phyloP scores from a whole-genome alignment of 2,329 filamentous ascomycete genomes.

The Trichoderma gracile region DNA sequence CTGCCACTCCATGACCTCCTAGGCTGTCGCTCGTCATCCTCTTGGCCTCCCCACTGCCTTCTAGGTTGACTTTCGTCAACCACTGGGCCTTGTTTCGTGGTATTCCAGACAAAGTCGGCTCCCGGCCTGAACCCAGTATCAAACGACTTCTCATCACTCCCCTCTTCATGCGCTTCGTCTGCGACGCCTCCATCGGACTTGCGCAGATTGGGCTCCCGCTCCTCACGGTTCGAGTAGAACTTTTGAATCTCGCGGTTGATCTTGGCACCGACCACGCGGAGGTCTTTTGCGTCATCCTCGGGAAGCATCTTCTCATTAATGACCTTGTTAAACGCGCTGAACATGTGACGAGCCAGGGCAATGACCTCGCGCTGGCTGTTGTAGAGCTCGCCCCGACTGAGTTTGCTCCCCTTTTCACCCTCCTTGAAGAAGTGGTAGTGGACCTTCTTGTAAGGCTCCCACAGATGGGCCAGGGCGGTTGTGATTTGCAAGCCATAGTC shows the following conservation, averaged over 20 bases:
- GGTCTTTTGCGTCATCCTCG: conserved; percentile 36
- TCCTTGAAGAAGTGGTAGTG: conserved; percentile 42
- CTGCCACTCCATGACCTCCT: not conserved
- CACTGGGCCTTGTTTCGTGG: conserved; percentile 28
- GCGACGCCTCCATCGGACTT: conserved; percentile 24
- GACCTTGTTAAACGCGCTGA: conserved; percentile 48
- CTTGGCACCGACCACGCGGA: conserved; percentile 39
- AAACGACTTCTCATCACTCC: conserved; percentile 24
- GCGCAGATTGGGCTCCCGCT: conserved; percentile 38
- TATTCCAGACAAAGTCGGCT: conserved; percentile 40
- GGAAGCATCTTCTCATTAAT: conserved; percentile 44
- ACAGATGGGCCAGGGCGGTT: conserved; percentile 52
- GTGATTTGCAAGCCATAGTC: conserved; percentile 54
- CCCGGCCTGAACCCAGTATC: conserved; percentile 25
- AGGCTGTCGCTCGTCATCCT: too few species aligned
- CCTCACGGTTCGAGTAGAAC: conserved; percentile 41
- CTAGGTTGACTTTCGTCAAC: not conserved
- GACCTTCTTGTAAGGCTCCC: conserved; percentile 49
- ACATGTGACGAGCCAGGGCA: conserved; percentile 49
- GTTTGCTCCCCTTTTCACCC: conserved; percentile 30
- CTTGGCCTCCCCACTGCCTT: not conserved
- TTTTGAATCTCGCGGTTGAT: conserved; percentile 43
- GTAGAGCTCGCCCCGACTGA: conserved; percentile 31
- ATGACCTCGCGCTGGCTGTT: conserved; percentile 46
- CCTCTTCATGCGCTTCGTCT: conserved; percentile 29